phyloP scores from a whole-genome alignment of 2,329 filamentous ascomycete species.

The Penicillium sp. region DNA sequence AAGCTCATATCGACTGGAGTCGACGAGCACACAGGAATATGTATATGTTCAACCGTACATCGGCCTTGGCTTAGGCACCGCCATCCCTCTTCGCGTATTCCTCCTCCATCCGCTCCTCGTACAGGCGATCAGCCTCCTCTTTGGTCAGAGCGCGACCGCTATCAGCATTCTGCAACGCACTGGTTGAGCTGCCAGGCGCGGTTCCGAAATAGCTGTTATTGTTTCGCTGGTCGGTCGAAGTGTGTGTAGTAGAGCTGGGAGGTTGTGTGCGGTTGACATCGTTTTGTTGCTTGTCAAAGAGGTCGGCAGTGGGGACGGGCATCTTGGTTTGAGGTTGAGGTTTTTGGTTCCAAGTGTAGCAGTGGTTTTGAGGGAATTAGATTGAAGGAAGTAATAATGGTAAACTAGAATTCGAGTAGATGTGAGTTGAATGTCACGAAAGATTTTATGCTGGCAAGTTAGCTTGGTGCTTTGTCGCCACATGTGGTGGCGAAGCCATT shows the following conservation, averaged over 20 bases:
- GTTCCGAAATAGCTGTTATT: conserved; percentile 16
- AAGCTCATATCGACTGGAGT: not conserved
- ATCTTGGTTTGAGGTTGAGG: conserved; percentile 7
- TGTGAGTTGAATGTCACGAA: not conserved
- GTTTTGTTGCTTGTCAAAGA: conserved; percentile 15
- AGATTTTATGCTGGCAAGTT: not conserved
- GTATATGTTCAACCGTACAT: not conserved
- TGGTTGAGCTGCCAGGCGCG: conserved; percentile 16
- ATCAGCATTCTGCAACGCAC: conserved; percentile 18
- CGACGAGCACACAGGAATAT: not conserved
- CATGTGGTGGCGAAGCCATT: conserved; percentile 5
- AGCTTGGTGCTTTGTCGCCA: not conserved
- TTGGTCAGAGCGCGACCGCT: conserved; percentile 34
- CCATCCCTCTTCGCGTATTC: conserved; percentile 48
- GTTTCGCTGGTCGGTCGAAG: conserved; percentile 1
- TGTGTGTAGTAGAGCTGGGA: conserved; percentile 1
- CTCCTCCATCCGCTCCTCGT: conserved; percentile 48
- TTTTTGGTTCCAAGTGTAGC: not conserved
- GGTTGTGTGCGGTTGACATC: conserved; percentile 12
- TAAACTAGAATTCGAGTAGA: not conserved
- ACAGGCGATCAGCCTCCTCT: conserved; percentile 44
- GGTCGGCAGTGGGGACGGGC: conserved; percentile 22
- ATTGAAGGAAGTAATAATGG: too few relatives aligned
- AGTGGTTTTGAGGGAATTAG: not conserved
- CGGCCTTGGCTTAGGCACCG: conserved; percentile 32